These are phyloP conservation scores for Leccinum sublutescens DNA, from an alignment of 768 basidiomycete species.

Conservation along the genomic window DNA sequence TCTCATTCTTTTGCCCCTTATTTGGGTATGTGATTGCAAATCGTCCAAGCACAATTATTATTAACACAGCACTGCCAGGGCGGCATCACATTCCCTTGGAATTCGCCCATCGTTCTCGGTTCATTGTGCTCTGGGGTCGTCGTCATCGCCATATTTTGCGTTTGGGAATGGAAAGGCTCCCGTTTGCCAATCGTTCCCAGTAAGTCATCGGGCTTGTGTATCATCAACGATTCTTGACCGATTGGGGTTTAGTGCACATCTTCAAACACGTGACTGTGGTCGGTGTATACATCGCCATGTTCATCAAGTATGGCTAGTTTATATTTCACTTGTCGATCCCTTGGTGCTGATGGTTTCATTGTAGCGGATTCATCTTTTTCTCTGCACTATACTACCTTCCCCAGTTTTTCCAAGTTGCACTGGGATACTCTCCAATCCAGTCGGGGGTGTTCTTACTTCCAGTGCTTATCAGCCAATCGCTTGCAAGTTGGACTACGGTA, in stretches of 20 bases:
- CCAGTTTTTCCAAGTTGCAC: slow-evolving; percentile 71
- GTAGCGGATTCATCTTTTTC: slow-evolving; percentile 59
- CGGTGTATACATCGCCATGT: slow-evolving; percentile 68
- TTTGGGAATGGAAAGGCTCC: slow-evolving; percentile 74
- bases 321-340: neutral
- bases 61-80: slow-evolving; percentile 41
- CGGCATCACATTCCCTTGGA: slow-evolving; percentile 72
- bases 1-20: slow-evolving; percentile 65
- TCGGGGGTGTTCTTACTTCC: slow-evolving; percentile 69
- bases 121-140: slow-evolving; percentile 55
- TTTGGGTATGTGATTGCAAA: slow-evolving; percentile 50
- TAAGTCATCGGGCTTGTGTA: slow-evolving; percentile 28
- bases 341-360: neutral
- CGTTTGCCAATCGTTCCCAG: slow-evolving; percentile 71
- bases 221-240: neutral
- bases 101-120: slow-evolving; percentile 60
- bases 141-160: slow-evolving; percentile 55
- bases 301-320: slow-evolving; percentile 50
- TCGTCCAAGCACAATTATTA: neutral
- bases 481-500: slow-evolving; percentile 54
- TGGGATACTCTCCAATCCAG: slow-evolving; percentile 64
- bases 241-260: slow-evolving; percentile 55
- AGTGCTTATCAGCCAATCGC: slow-evolving; percentile 61
- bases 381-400: slow-evolving; percentile 71
- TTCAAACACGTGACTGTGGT: slow-evolving; percentile 65